Percentiles rank a stretch among this genome's conserved stretches.
Evolutionary conservation across 2,329 filamentous ascomycete genomes (phyloP).

Genomic region (Emericellopsis atlantica): DNA sequence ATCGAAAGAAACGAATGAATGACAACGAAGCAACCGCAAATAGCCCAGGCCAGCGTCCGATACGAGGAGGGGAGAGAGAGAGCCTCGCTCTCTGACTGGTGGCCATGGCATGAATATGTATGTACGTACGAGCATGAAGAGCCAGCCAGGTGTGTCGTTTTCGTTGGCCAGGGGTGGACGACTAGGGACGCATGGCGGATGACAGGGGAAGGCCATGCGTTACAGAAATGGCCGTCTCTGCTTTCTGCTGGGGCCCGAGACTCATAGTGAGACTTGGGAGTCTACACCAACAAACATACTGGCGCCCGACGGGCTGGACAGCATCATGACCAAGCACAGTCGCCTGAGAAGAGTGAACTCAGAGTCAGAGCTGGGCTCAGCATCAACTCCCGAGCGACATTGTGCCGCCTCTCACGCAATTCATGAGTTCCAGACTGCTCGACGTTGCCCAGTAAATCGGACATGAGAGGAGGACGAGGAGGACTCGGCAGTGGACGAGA

Average conservation of each 20-base stretch:
- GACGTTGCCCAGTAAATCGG: neutral
- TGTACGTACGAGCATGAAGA: neutral
- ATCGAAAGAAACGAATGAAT: slow-evolving; percentile 1
- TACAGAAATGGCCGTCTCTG: neutral
- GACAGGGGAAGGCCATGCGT: neutral
- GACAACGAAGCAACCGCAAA: neutral
- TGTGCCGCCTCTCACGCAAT: neutral
- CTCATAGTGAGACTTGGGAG: too few species aligned
- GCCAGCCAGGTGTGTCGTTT: neutral
- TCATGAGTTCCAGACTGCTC: neutral
- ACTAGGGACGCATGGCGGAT: neutral
- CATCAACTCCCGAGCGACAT: too few species aligned
- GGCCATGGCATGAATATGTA: neutral
- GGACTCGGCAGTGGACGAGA: neutral
- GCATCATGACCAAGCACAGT: too few species aligned
- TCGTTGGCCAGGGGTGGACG: slow-evolving; percentile 1
- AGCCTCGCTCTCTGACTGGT: neutral
- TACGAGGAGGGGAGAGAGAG: neutral
- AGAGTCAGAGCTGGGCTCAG: too few species aligned
- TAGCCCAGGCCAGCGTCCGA: neutral
- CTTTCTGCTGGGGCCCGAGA: too few species aligned
- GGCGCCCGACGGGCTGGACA: too few species aligned
- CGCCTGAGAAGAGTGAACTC: too few species aligned
- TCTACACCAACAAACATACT: too few species aligned
- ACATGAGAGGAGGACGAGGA: neutral